phyloP scores from a whole-genome alignment of 306 rosid species.

The Alnus rubra region DNA sequence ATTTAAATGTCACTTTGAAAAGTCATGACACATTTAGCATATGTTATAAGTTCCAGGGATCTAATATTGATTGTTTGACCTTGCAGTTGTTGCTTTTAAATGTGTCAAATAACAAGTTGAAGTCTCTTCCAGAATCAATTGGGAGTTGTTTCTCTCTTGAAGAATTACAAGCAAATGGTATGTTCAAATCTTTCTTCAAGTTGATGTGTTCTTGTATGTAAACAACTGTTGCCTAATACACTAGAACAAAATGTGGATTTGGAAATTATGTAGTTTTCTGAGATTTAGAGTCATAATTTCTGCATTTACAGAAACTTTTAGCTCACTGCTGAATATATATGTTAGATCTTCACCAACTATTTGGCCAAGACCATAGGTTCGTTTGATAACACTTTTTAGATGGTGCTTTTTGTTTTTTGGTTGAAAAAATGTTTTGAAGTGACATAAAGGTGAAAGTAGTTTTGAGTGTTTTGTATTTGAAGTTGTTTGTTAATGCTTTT shows the following conservation, averaged over 20 bases:
- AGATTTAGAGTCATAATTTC: background rate
- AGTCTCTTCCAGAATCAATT: slow-evolving; percentile 87
- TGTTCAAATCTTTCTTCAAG: slow-evolving; percentile 19
- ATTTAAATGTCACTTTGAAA: slow-evolving; percentile 2
- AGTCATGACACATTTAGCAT: slow-evolving; percentile 10
- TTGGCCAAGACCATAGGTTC: background rate
- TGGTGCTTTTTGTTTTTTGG: too few relatives aligned
- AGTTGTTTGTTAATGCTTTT: too few relatives aligned
- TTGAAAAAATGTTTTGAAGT: too few relatives aligned
- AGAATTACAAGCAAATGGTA: slow-evolving; percentile 96
- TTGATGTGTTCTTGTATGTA: background rate
- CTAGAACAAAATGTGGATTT: background rate
- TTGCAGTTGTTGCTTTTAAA: slow-evolving; percentile 83
- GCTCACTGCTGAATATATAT: background rate
- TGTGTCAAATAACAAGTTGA: slow-evolving; percentile 78
- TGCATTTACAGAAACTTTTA: background rate
- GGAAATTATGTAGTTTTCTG: background rate
- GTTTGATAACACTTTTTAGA: too few relatives aligned
- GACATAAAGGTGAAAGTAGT: too few relatives aligned
- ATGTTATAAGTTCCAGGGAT: slow-evolving; percentile 24
- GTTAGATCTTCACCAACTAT: background rate
- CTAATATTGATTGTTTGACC: slow-evolving; percentile 34
- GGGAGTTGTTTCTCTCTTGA: slow-evolving; percentile 95
- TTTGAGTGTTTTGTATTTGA: too few relatives aligned
- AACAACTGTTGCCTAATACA: background rate